Percentiles rank a stretch among this genome's conserved stretches.
phyloP scores from a whole-genome alignment of 495 filamentous ascomycete species.

The Wilcoxina mikolae region DNA sequence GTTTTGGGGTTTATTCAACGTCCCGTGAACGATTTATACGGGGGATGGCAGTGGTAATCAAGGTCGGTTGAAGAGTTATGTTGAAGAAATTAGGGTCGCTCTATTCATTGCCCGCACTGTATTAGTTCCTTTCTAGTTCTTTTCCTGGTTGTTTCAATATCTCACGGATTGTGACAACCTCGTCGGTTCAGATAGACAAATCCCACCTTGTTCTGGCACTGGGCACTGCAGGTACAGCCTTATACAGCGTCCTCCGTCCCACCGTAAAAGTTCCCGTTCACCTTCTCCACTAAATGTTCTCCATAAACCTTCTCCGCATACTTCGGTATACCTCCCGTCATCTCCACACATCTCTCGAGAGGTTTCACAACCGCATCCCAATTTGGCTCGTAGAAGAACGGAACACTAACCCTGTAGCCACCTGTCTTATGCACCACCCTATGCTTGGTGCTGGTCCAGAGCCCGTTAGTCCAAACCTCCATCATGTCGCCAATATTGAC shows the following conservation, averaged over 20 bases:
- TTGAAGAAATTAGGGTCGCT: too few species aligned
- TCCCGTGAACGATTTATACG: too few species aligned
- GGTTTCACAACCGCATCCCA: slow-evolving; percentile 21
- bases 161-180: too few species aligned
- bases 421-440: slow-evolving; percentile 38
- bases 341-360: slow-evolving; percentile 17
- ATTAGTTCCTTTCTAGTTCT: too few species aligned
- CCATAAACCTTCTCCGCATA: slow-evolving; percentile 16
- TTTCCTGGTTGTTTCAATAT: too few species aligned
- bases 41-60: too few species aligned
- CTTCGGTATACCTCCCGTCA: slow-evolving; percentile 14
- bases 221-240: too few species aligned
- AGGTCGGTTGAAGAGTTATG: too few species aligned
- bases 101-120: too few species aligned
- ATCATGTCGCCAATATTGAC: slow-evolving; percentile 56
- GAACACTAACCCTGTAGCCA: slow-evolving; percentile 40
- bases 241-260: neutral
- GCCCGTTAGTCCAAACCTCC: slow-evolving; percentile 46
- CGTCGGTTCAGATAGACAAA: too few species aligned
- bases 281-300: slow-evolving; percentile 17
- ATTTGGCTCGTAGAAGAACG: slow-evolving; percentile 41
- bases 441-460: slow-evolving; percentile 46
- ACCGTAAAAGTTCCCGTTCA: slow-evolving; percentile 22
- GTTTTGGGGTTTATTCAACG: too few species aligned
- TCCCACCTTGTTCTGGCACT: too few species aligned